Conservation (phyloP, 306 rosid species). For the Pachyrhizus erosus region DNA sequence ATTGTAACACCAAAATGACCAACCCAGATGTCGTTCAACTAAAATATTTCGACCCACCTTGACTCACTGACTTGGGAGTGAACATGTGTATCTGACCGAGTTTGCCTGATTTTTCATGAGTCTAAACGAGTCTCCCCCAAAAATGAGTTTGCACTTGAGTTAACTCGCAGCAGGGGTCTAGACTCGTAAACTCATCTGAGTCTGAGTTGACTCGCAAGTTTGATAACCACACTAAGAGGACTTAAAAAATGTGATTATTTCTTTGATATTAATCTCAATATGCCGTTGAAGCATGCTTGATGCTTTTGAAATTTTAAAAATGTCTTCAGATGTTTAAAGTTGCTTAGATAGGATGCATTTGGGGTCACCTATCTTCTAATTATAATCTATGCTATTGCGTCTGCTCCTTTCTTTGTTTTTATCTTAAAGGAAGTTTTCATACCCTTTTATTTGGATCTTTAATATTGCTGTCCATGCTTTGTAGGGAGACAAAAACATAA, state of each 20-base stretch:
- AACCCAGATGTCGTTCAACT: too few species aligned
- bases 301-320: conserved; percentile 26
- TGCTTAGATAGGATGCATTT: conserved; percentile 11
- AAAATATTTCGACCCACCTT: too few species aligned
- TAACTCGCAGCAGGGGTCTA: too few species aligned
- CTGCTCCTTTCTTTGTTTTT: conserved; percentile 12
- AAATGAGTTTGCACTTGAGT: too few species aligned
- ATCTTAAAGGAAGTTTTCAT: conserved; percentile 16
- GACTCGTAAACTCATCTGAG: too few species aligned
- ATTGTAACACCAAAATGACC: too few species aligned
- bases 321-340: conserved; percentile 22
- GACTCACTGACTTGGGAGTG: too few species aligned
- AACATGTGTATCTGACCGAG: too few species aligned
- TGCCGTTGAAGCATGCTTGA: conserved; percentile 32
- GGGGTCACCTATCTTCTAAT: conserved; percentile 12
- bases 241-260: not conserved
- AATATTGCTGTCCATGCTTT: conserved; percentile 41
- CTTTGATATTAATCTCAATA: not conserved
- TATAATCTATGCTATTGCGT: conserved; percentile 25
- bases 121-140: too few species aligned
- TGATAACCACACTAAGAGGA: too few species aligned
- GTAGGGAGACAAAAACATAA: conserved; percentile 98
- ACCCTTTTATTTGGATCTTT: conserved; percentile 1
- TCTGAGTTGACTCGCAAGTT: too few species aligned
- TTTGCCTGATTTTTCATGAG: too few species aligned